A percentile compares a stretch with the other conserved stretches of the same genome.
Conservation (phyloP, 2,329 filamentous ascomycete species). For the Neofusicoccum laricinum region DNA sequence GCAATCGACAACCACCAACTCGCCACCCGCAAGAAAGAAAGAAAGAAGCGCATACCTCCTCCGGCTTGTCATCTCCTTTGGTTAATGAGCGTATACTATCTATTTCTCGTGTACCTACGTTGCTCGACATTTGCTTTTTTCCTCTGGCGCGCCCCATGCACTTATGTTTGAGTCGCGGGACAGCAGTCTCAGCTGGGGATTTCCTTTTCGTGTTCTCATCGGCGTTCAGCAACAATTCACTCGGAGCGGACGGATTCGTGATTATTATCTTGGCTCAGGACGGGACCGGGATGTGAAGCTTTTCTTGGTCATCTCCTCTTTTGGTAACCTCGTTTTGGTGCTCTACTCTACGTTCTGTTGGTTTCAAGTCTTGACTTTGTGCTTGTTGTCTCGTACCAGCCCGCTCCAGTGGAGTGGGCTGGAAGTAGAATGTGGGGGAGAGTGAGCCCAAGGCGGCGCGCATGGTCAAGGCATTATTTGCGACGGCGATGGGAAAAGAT, state of each 20-base stretch:
- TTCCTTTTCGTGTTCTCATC: not conserved
- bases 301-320: not conserved
- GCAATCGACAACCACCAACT: not conserved
- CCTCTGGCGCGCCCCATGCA: not conserved
- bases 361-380: constrained; percentile 2
- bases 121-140: constrained; percentile 2
- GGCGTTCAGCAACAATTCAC: constrained; percentile 11
- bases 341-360: constrained; percentile 2
- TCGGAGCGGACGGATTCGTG: constrained; percentile 4
- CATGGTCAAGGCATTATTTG: constrained; percentile 1
- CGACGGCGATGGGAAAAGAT: constrained; percentile 11
- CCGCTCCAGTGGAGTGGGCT: not conserved
- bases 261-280: constrained; percentile 2
- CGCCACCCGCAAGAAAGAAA: not conserved
- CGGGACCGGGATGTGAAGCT: not conserved
- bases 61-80: not conserved
- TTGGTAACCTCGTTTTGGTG: not conserved
- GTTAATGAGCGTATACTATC: constrained; percentile 8
- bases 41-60: not conserved
- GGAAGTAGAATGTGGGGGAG: not conserved
- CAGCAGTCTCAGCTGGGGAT: not conserved
- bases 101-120: constrained; percentile 15
- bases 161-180: not conserved
- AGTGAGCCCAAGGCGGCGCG: not conserved
- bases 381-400: not conserved